A percentile compares a stretch with the other conserved stretches of the same genome.
These are phyloP conservation scores for Fraxinus pennsylvanica DNA, from an alignment of 257 asterid species.

Conservation along the genomic window DNA sequence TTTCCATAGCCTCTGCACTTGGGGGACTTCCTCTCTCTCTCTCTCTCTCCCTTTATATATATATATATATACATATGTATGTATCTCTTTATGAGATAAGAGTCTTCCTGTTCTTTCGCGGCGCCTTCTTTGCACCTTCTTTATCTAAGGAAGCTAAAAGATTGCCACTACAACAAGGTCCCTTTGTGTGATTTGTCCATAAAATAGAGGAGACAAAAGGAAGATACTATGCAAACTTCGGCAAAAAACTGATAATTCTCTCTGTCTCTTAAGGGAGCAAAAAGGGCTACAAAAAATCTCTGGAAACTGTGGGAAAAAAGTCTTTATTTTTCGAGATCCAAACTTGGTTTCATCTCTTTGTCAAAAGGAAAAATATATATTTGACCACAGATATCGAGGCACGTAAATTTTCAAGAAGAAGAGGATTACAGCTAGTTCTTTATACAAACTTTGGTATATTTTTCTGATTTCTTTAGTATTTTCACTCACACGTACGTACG, in stretches of 20 bases:
- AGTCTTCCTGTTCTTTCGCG: conserved; percentile 59
- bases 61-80: conserved; percentile 2
- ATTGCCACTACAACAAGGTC: conserved; percentile 35
- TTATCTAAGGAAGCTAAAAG: conserved; percentile 57
- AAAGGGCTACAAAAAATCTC: neutral
- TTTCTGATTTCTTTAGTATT: neutral
- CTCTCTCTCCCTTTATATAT: neutral
- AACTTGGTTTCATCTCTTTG: conserved; percentile 33
- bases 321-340: conserved; percentile 28
- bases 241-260: conserved; percentile 6
- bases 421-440: conserved; percentile 30
- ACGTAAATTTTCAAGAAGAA: conserved; percentile 44
- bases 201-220: conserved; percentile 21
- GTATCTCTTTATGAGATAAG: conserved; percentile 41
- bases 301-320: neutral
- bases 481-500: conserved; percentile 27
- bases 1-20: conserved; percentile 81
- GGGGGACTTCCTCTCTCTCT: conserved; percentile 60
- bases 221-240: conserved; percentile 7
- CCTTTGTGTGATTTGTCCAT: conserved; percentile 47
- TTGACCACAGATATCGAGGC: conserved; percentile 89
- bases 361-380: conserved; percentile 29
- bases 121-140: conserved; percentile 66
- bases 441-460: conserved; percentile 61
- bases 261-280: neutral